Base-by-base conservation (phyloP, 495 filamentous ascomycete genomes). In the Chaetomium fimeti region DNA sequence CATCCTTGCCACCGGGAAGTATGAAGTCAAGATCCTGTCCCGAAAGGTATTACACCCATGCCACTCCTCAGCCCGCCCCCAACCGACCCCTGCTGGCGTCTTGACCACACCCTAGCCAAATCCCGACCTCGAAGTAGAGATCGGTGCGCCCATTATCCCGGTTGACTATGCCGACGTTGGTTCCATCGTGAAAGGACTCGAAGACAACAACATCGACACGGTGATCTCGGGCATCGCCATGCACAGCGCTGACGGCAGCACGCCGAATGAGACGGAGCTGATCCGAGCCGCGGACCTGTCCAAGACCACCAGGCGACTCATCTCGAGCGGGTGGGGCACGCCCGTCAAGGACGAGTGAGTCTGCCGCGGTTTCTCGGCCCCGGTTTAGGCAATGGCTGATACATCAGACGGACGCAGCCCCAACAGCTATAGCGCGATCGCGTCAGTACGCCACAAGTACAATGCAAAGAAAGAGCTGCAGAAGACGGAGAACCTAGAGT, bases 281-380 rank as follows among this genome's bases (percentile, higher is more conserved):
- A 83, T 85, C 56, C 71, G 71, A 16, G 83, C 82, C 13, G 82
- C 83, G 1, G 81, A 79, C 45, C 69, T 68, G 6, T 81, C 82
- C 7, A 66, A 49, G 20, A 66, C 66, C 3, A 83, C 80, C 2
- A 76, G 79, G 65, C 67, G 83, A 62, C 77, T 83, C 15, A 76
- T 85, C 36, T 72, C 81, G 15, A 85, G 81, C 66, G 77, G 81
- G 68, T 85, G 72, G 65, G 82, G 66, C n/a, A 45, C 66, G 4
- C 60, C 64, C 1, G 49, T 64, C 29, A 36, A 45, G 3, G 64
- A 72, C 20, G 60, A 60, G 75, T 75, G 47, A 48, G 66, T 54
- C 8, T 13, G 32, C 32, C 12, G 8, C 32, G 32, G 32, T 11
- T 9, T 36, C 1, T 36, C 8, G 7, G 32, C 32, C 32, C 32